Evolutionary conservation across 371 early-diverging fungal genomes (phyloP).

Genomic region (Zancudomyces culisetae): DNA sequence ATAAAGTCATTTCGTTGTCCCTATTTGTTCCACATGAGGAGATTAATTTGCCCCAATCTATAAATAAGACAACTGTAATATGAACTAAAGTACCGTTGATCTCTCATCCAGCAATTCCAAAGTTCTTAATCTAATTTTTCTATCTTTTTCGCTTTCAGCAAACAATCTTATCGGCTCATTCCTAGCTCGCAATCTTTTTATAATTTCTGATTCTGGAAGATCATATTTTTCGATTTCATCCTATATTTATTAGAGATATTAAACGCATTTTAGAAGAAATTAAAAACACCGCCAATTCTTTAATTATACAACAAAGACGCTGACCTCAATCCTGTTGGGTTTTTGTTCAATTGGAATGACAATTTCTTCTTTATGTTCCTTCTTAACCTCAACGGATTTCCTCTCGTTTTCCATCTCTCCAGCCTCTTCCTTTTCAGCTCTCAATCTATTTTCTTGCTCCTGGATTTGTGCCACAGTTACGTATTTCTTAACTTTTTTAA

Average conservation of each 20-base stretch:
- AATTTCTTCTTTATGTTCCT: too few relatives aligned
- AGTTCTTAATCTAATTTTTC: conserved; percentile 59
- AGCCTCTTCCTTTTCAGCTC: conserved; percentile 29
- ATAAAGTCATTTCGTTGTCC: conserved; percentile 86
- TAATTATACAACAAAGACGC: too few relatives aligned
- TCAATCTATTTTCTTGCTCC: conserved; percentile 41
- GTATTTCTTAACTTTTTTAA: conserved; percentile 36
- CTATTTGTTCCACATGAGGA: conserved; percentile 8
- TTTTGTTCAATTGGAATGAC: too few relatives aligned
- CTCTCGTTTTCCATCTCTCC: conserved; percentile 31
- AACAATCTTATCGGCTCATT: conserved; percentile 86
- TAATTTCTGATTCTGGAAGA: conserved; percentile 58
- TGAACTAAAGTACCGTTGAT: conserved; percentile 21
- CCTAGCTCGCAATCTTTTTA: conserved; percentile 64
- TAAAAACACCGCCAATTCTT: too few relatives aligned
- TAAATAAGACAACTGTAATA: too few relatives aligned
- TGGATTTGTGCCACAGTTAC: conserved; percentile 59
- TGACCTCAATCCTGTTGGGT: too few relatives aligned
- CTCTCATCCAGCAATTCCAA: conserved; percentile 75
- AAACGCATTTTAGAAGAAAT: too few relatives aligned
- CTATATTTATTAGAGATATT: not conserved
- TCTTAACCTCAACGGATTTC: too few relatives aligned
- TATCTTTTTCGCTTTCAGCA: conserved; percentile 69
- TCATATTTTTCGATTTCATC: not conserved
- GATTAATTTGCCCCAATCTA: not conserved